A percentile compares a stretch with the other conserved stretches of the same genome.
These are phyloP conservation scores for Fusarium coffeatum DNA, from an alignment of 2,329 filamentous ascomycete genomes.

Conservation along the genomic window DNA sequence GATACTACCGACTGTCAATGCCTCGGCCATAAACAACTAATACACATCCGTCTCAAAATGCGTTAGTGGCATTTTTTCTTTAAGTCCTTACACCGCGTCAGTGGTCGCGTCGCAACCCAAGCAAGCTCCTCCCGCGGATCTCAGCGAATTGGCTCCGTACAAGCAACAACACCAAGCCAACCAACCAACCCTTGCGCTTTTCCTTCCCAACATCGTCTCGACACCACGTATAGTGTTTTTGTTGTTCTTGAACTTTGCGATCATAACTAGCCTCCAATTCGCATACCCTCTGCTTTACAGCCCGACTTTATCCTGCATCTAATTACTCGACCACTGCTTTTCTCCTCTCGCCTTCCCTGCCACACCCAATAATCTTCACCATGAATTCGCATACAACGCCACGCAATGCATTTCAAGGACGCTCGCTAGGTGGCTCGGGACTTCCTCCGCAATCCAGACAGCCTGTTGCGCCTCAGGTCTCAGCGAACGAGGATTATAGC, in stretches of 20 bases:
- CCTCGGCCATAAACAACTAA: background rate
- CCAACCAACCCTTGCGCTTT: constrained; percentile 36
- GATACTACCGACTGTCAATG: background rate
- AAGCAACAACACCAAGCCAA: constrained; percentile 26
- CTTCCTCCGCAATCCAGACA: constrained; percentile 51
- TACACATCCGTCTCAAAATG: background rate
- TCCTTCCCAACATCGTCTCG: constrained; percentile 24
- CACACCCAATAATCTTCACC: constrained; percentile 28
- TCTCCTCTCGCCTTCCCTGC: constrained; percentile 19
- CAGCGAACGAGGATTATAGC: constrained; percentile 54
- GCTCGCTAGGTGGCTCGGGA: constrained; percentile 50
- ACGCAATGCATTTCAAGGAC: constrained; percentile 51
- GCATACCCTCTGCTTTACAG: constrained; percentile 1
- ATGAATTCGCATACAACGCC: constrained; percentile 56
- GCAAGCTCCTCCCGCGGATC: constrained; percentile 31
- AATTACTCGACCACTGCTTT: constrained; percentile 26
- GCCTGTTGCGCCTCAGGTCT: constrained; percentile 51
- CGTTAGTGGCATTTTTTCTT: constrained; percentile 21
- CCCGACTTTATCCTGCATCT: constrained; percentile 1
- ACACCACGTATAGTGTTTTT: constrained; percentile 12
- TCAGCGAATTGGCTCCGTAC: constrained; percentile 26
- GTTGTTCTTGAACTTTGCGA: constrained; percentile 24
- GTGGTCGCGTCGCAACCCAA: constrained; percentile 42
- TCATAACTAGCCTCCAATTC: constrained; percentile 25
- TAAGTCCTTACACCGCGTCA: constrained; percentile 9